Evolutionary conservation across 2,329 filamentous ascomycete genomes (phyloP).

Genomic region (Alternaria sp.): DNA sequence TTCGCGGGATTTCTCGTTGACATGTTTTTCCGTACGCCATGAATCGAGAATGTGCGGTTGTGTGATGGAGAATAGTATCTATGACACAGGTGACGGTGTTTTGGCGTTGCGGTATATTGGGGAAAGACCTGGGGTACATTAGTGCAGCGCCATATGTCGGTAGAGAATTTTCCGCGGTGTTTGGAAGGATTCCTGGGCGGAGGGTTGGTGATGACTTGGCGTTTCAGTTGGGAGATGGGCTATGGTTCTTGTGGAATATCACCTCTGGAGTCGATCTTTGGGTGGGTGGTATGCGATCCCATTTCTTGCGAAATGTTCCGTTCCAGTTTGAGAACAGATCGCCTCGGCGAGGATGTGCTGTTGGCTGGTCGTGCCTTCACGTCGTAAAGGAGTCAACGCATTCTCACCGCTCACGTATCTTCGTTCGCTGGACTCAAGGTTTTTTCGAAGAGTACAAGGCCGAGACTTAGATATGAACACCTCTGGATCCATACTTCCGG

Average conservation of each 20-base stretch:
- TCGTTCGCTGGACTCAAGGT: not conserved
- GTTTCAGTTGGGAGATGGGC: not conserved
- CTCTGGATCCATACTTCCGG: not conserved
- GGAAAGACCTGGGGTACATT: not conserved
- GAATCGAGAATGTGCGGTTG: not conserved
- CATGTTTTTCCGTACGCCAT: not conserved
- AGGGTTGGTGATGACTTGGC: slow-evolving; percentile 8
- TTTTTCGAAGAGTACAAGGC: not conserved
- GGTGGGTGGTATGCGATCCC: not conserved
- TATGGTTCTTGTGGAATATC: not conserved
- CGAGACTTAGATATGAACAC: not conserved
- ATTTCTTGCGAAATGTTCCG: not conserved
- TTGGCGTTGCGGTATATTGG: slow-evolving; percentile 2
- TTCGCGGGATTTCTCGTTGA: not conserved
- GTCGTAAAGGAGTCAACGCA: not conserved
- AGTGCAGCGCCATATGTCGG: slow-evolving; percentile 3
- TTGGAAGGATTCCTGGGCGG: slow-evolving; percentile 3
- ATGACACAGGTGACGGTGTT: not conserved
- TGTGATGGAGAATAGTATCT: not conserved
- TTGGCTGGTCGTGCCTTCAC: not conserved
- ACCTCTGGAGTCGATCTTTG: not conserved
- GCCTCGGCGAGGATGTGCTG: not conserved
- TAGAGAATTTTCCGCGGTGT: not conserved
- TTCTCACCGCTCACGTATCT: not conserved
- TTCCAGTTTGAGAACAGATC: not conserved